Conservation (phyloP, 2,329 filamentous ascomycete genomes). For the Phialocephala subalpina region DNA sequence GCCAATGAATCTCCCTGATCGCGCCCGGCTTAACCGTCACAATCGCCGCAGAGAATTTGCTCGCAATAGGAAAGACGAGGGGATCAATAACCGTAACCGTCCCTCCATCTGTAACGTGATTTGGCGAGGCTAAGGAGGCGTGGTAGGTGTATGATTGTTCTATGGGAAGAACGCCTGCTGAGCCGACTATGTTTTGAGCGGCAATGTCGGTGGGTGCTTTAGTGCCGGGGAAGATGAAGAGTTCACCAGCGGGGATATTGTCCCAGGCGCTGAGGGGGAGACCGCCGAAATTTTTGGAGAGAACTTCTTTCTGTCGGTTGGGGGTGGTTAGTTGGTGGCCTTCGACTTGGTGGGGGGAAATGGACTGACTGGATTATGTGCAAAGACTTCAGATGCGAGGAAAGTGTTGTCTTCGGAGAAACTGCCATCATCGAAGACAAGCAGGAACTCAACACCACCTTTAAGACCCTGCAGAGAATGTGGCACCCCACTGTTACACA, state of each 20-base stretch:
- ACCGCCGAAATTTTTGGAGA: conserved; percentile 60
- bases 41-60: conserved; percentile 76
- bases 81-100: conserved; percentile 78
- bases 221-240: conserved; percentile 63
- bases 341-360: conserved; percentile 16
- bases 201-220: conserved; percentile 54
- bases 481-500: conserved; percentile 66
- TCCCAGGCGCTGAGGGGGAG: conserved; percentile 56
- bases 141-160: conserved; percentile 57
- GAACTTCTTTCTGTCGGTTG: conserved; percentile 49
- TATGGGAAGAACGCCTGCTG: conserved; percentile 51
- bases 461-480: conserved; percentile 78
- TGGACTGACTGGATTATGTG: conserved; percentile 50
- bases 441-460: conserved; percentile 71
- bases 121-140: conserved; percentile 69
- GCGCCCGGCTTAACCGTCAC: conserved; percentile 69
- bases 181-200: conserved; percentile 55
- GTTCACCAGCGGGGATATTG: conserved; percentile 54
- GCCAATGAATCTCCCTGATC: conserved; percentile 73
- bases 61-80: conserved; percentile 77
- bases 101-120: conserved; percentile 67
- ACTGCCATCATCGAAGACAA: conserved; percentile 66
- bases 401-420: conserved; percentile 77
- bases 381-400: conserved; percentile 73
- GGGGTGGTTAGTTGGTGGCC: not conserved